Evolutionary conservation across 2,329 filamentous ascomycete species (phyloP), one percentile per base, ranked within the genome.

Genomic region (Gremmenia infestans): DNA sequence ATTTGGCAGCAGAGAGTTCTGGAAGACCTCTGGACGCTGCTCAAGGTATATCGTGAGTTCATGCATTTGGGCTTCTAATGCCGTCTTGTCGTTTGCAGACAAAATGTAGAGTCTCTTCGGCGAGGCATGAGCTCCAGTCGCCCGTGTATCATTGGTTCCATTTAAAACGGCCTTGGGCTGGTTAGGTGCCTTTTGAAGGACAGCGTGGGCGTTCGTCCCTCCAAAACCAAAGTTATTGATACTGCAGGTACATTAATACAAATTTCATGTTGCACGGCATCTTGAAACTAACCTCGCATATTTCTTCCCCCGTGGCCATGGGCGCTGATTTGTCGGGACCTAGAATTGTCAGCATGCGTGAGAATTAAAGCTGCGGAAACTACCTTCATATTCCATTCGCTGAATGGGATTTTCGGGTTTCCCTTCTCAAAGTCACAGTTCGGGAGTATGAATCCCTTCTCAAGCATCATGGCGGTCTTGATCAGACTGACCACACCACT

Each of bases 361-460:
- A 12, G n/a, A 9, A 35, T 25, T 11, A 12, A 46, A 14, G 5
- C 6, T 36, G 17, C 17, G 22, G 22, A 32, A 14, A 39, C 35
- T 48, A 72, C 69, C 59, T 70, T 70, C 5, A 75, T 51, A 4
- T 69, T 71, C 71, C 71, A 74, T 14, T 71, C 65, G 4, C 70
- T 63, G 1, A 71, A 56, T 4, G 65, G 67, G 32, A 74, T 71
- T 7, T 65, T 66, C 0, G 68, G 60, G 43, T 77, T 78, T 1
- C 67, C 62, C 15, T 63, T 71, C 22, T 70, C 63, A 47, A 76
- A 77, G 45, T 74, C 71, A 40, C 64, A 65, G 57, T 75, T 76
- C 2, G 76, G 74, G 11, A 73, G 68, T n/a, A 77, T 71, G 12
- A 75, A 69, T 0, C 72, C 72, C 45, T 72, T 72, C 59, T 78